A percentile compares a stretch with the other conserved stretches of the same genome.
Evolutionary conservation across 108 stramenopile species (phyloP).

Genomic region (Nannochloropsis gaditana): DNA sequence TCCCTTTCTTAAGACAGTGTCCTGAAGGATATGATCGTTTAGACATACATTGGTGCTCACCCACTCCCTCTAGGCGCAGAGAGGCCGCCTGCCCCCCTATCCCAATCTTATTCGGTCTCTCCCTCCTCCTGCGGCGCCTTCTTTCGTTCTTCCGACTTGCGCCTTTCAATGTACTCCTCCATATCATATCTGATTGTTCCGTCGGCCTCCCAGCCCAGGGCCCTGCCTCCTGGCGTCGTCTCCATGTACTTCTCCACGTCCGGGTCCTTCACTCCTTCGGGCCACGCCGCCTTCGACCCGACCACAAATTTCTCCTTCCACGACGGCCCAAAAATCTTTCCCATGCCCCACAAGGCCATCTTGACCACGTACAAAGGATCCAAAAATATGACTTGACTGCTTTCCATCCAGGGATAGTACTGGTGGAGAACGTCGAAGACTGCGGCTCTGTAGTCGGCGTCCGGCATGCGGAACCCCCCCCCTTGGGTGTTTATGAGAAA

Average conservation of each 20-base stretch:
- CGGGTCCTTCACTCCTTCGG: not conserved
- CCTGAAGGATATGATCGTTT: too few relatives aligned
- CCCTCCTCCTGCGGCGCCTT: not conserved
- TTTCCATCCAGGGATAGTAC: not conserved
- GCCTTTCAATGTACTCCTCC: not conserved
- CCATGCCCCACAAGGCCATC: not conserved
- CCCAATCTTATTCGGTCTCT: not conserved
- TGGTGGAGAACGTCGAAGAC: not conserved
- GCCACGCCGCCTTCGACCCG: not conserved
- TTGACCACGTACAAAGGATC: constrained; percentile 3
- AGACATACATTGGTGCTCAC: too few relatives aligned
- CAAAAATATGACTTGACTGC: not conserved
- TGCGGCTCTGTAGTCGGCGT: not conserved
- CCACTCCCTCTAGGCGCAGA: too few relatives aligned
- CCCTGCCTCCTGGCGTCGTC: not conserved
- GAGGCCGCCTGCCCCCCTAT: too few relatives aligned
- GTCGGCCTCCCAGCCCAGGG: not conserved
- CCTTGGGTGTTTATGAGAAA: not conserved
- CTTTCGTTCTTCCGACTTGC: not conserved
- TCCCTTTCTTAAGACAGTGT: too few relatives aligned
- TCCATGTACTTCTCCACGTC: not conserved
- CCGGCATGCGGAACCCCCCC: not conserved
- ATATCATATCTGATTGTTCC: not conserved
- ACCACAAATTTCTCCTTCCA: constrained; percentile 3
- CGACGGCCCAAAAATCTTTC: not conserved